Evolutionary conservation across 2,329 filamentous ascomycete genomes (phyloP).

Genomic region (Claviceps paspali): DNA sequence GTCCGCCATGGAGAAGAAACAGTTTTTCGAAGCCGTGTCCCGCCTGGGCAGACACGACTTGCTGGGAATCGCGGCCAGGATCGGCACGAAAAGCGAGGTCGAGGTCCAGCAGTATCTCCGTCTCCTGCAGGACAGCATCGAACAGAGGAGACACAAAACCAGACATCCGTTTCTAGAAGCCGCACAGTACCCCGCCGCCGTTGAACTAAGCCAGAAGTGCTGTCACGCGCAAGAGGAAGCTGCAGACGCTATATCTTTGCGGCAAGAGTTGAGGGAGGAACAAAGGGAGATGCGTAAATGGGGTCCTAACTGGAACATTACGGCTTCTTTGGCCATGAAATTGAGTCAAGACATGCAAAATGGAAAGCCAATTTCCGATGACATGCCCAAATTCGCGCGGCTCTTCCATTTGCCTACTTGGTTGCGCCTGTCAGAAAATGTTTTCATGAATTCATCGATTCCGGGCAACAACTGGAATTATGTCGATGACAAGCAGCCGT

Average conservation of each 20-base stretch:
- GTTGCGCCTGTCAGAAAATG: slow-evolving; percentile 44
- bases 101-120: slow-evolving; percentile 59
- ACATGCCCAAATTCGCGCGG: slow-evolving; percentile 30
- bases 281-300: slow-evolving; percentile 43
- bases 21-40: slow-evolving; percentile 51
- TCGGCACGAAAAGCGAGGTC: slow-evolving; percentile 56
- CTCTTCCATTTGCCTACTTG: slow-evolving; percentile 46
- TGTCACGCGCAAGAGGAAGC: slow-evolving; percentile 50
- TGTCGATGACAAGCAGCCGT: slow-evolving; percentile 45
- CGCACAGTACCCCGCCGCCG: slow-evolving; percentile 52
- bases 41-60: slow-evolving; percentile 49
- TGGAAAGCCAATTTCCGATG: background rate
- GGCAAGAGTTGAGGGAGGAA: slow-evolving; percentile 50
- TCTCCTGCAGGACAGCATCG: slow-evolving; percentile 38
- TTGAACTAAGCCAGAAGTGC: slow-evolving; percentile 55
- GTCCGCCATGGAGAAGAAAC: slow-evolving; percentile 54
- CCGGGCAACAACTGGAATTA: slow-evolving; percentile 53
- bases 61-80: slow-evolving; percentile 41
- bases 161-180: slow-evolving; percentile 22
- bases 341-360: slow-evolving; percentile 11
- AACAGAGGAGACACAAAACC: slow-evolving; percentile 23
- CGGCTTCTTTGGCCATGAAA: slow-evolving; percentile 19
- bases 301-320: slow-evolving; percentile 53
- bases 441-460: slow-evolving; percentile 62
- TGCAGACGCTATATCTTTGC: slow-evolving; percentile 48